phyloP scores from a whole-genome alignment of 257 asterid genomes.

The Petrea volubilis region DNA sequence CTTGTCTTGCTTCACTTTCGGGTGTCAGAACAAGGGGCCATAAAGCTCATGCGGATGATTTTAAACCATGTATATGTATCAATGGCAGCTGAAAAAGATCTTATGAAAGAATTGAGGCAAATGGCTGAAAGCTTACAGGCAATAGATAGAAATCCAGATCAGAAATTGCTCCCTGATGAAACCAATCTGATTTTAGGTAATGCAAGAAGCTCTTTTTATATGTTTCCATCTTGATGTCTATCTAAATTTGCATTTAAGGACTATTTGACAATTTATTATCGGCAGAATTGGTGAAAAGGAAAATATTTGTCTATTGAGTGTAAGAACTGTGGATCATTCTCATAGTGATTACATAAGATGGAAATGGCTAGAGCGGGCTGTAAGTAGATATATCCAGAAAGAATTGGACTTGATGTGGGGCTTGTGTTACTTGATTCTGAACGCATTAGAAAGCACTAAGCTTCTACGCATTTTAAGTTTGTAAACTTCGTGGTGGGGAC shows the following conservation, averaged over 20 bases:
- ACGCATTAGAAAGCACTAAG: no score
- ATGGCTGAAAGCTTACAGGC: slow-evolving; percentile 71
- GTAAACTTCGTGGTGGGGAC: no score
- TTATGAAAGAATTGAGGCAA: slow-evolving; percentile 65
- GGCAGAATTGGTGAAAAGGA: background rate
- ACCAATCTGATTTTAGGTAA: slow-evolving; percentile 63
- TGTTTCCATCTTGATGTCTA: background rate
- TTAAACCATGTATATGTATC: slow-evolving; percentile 46
- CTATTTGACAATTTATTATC: background rate
- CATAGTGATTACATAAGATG: background rate
- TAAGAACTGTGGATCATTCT: background rate
- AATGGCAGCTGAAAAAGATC: slow-evolving; percentile 68
- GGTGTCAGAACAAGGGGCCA: slow-evolving; percentile 64
- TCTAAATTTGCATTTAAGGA: background rate
- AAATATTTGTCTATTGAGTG: background rate
- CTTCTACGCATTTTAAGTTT: no score
- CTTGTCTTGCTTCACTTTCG: slow-evolving; percentile 72
- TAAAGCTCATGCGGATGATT: slow-evolving; percentile 67
- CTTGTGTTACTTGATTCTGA: no score
- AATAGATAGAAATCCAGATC: slow-evolving; percentile 58
- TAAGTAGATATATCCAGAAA: background rate
- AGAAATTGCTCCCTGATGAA: slow-evolving; percentile 56
- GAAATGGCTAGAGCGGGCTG: background rate
- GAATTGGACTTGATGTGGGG: background rate
- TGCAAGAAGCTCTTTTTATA: background rate